Percentiles rank a stretch among this genome's conserved stretches.
These are phyloP conservation scores for Xerocomus potaroensis DNA, from an alignment of 768 basidiomycete species.

Conservation along the genomic window DNA sequence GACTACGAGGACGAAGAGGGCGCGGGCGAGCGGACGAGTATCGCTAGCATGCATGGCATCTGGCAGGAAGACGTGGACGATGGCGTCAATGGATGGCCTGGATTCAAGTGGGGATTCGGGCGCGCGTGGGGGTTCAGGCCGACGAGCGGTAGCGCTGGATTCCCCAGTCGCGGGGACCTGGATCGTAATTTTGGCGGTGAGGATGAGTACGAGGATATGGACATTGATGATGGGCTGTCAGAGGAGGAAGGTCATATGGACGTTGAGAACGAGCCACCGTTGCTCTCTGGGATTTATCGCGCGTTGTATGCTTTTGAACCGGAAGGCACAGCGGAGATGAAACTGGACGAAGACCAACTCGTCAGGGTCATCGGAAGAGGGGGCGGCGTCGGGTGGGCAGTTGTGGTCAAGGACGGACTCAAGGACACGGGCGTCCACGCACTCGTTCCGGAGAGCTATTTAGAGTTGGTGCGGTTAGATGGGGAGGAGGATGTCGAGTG, in stretches of 20 bases:
- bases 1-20: slow-evolving; percentile 11
- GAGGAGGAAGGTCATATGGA: slow-evolving; percentile 18
- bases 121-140: slow-evolving; percentile 35
- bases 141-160: slow-evolving; percentile 12
- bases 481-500: slow-evolving; percentile 14
- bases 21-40: not conserved
- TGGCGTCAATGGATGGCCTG: slow-evolving; percentile 30
- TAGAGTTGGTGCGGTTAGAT: slow-evolving; percentile 50
- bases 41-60: not conserved
- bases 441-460: slow-evolving; percentile 75
- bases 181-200: slow-evolving; percentile 44
- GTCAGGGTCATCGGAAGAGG: slow-evolving; percentile 71
- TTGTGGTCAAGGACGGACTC: slow-evolving; percentile 46
- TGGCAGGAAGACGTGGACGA: slow-evolving; percentile 26
- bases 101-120: slow-evolving; percentile 41
- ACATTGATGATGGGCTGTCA: slow-evolving; percentile 26
- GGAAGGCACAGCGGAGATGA: slow-evolving; percentile 82
- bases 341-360: slow-evolving; percentile 69
- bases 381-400: slow-evolving; percentile 79
- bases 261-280: slow-evolving; percentile 30
- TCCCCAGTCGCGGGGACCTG: slow-evolving; percentile 42
- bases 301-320: slow-evolving; percentile 77
- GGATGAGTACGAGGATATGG: slow-evolving; percentile 29
- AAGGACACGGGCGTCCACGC: slow-evolving; percentile 50
- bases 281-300: slow-evolving; percentile 69